A percentile compares a stretch with the other conserved stretches of the same genome.
Evolutionary conservation across 169 alveolate species (phyloP).

Genomic region (Babesia divergens): DNA sequence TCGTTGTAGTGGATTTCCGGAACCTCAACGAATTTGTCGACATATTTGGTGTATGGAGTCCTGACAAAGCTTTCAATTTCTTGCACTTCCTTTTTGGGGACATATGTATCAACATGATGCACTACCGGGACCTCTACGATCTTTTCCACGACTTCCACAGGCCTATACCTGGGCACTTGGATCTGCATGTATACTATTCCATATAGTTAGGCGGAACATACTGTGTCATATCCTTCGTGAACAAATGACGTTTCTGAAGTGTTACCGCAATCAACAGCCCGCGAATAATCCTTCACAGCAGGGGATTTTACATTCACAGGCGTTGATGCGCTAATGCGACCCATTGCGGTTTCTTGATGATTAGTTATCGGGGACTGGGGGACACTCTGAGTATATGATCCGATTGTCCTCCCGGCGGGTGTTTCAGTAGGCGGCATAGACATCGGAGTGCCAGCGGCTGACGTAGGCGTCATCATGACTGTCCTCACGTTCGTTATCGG

Average conservation of each 20-base stretch:
- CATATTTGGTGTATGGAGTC: constrained; percentile 73
- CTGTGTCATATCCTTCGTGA: constrained; percentile 77
- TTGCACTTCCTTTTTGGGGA: constrained; percentile 71
- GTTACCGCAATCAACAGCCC: constrained; percentile 68
- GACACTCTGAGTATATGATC: neutral
- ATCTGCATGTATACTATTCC: neutral
- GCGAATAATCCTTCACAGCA: constrained; percentile 58
- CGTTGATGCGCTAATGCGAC: neutral
- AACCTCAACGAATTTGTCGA: constrained; percentile 72
- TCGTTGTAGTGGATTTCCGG: constrained; percentile 74
- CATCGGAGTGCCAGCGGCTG: neutral
- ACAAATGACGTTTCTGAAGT: constrained; percentile 66
- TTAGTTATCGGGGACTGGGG: neutral
- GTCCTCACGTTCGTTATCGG: neutral
- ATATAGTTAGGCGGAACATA: constrained; percentile 10
- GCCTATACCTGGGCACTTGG: constrained; percentile 71
- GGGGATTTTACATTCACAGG: constrained; percentile 1
- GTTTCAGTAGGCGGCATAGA: neutral
- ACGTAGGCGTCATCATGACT: neutral
- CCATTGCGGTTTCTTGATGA: neutral
- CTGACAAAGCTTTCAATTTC: constrained; percentile 73
- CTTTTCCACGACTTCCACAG: constrained; percentile 74
- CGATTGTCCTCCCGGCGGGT: neutral
- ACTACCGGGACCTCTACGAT: constrained; percentile 76
- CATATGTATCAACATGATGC: constrained; percentile 72